Base-by-base conservation (phyloP, 2,329 filamentous ascomycete genomes). In the Colletotrichum musicola region DNA sequence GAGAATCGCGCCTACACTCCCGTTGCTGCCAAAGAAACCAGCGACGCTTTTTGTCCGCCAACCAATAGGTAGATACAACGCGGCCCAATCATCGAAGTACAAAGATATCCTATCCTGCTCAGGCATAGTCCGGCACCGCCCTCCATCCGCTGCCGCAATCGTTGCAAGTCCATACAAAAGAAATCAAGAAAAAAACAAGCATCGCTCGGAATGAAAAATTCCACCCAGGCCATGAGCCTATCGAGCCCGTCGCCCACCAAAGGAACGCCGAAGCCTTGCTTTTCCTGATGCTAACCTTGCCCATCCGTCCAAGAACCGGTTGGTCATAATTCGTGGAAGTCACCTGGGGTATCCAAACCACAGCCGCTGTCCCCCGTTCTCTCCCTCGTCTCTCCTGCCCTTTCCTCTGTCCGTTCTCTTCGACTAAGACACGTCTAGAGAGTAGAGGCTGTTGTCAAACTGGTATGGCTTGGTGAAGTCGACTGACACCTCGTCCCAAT, bases 391-490 rank as follows among this genome's bases (percentile, higher is more conserved):
- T 20, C 14, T n/a, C 4, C n/a, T 51, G 7, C 18, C 7, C 14
- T n/a, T n/a, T 22, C 27, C 18, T 18, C 2, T 10, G 13, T 16
- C 4, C 25, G 18, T 35, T 1, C 42, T 16, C 30, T 50, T n/a
- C 38, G 67, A 69, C 25, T 49, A 71, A 62, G 71, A 75, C 20
- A 73, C 74, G 53, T 77, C 74, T 73, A 82, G 75, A 13, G 75
- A 77, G 71, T 81, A 81, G 16, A 75, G 71, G 62, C 75, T 76
- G 53, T 81, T 81, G 68, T 89, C 86, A 62, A 90, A 78, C 71
- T 81, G 74, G 70, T 88, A 87, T 0, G 85, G 82, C 75, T 89
- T 88, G 60, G 79, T 79, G 70, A 88, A 86, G 73, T 87, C 83
- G 0, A 77, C 74, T 4, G 81, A 74, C 44, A 85, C 74, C n/a